Conservation (phyloP, 2,329 filamentous ascomycete genomes). For the Alternaria consortialis region DNA sequence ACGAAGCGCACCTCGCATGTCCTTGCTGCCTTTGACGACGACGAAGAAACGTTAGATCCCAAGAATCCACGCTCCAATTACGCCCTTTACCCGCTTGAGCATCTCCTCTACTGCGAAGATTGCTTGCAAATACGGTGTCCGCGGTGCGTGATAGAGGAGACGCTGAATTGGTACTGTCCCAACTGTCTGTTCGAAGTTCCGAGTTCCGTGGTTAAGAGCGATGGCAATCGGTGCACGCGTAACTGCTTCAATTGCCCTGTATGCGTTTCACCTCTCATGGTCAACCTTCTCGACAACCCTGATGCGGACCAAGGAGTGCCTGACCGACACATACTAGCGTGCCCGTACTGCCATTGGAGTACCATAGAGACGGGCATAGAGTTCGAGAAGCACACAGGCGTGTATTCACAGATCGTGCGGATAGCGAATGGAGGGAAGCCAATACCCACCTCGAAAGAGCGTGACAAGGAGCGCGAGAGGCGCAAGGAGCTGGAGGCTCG, state of each 20-base stretch:
- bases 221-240: slow-evolving; percentile 92
- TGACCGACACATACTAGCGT: slow-evolving; percentile 80
- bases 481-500: slow-evolving; percentile 40
- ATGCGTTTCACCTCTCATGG: slow-evolving; percentile 81
- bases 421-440: slow-evolving; percentile 63
- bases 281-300: slow-evolving; percentile 72
- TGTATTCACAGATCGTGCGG: slow-evolving; percentile 80
- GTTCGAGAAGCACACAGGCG: slow-evolving; percentile 88
- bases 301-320: slow-evolving; percentile 36
- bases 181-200: slow-evolving; percentile 96
- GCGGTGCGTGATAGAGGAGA: slow-evolving; percentile 90
- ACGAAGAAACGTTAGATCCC: slow-evolving; percentile 85
- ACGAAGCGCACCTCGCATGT: slow-evolving; percentile 48
- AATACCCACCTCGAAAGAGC: slow-evolving; percentile 52
- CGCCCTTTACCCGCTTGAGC: slow-evolving; percentile 90
- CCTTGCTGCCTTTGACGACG: slow-evolving; percentile 65
- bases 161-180: slow-evolving; percentile 94
- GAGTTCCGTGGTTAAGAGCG: slow-evolving; percentile 88
- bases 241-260: slow-evolving; percentile 96
- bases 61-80: slow-evolving; percentile 85
- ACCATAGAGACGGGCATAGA: slow-evolving; percentile 88
- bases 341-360: slow-evolving; percentile 92
- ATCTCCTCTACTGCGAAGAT: slow-evolving; percentile 95
- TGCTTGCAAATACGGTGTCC: slow-evolving; percentile 96
- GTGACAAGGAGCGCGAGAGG: slow-evolving; percentile 52